Base-by-base conservation (phyloP, 495 filamentous ascomycete species). In the Aspergillus hancockii region DNA sequence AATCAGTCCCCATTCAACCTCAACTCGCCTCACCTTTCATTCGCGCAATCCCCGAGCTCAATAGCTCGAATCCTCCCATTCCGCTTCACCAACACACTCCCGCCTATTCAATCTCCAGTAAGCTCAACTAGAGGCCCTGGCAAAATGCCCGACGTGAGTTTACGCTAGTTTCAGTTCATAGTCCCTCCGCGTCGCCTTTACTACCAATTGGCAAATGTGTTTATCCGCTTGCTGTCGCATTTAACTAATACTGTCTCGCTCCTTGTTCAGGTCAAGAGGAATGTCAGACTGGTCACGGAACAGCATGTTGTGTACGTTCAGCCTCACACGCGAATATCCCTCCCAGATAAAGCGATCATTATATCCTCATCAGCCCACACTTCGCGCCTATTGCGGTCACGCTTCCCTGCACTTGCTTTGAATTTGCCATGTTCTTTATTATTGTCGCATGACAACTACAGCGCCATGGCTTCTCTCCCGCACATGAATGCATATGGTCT, bases 271-370 rank as follows among this genome's bases (percentile, higher is more conserved):
- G 81, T 92, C 70, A 91, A 96, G 79, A 87, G 94, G 59, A 90
- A 82, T 58, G 82, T 98, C 71, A 93, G 93, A 81, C 83, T 98
- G 74, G 82, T 97, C 60, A 98, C 94, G 25, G 87, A 92, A 75
- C 93, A 97, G 74, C 83, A 85, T 59, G 83, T 90, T 71, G 88
- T 92, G 92, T 95, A 85, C 72, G 90, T 84, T 65, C 6, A 23
- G 23, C 19, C 43, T n/a, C 52, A 58, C 49, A 52, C 19, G 53
- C 32, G 38, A 36, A 28, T 18, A 34, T 58, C 30, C 38, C 16
- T 55, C 49, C 50, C 19, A 38, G 23, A 18, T 28, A 30, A 30
- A n/a, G 38, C 41, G 40, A 9, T 31, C 32, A n/a, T 23, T 21
- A 22, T 25, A 47, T 57, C 40, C 45, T 30, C 25, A 49, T 40